Base-by-base conservation (phyloP, 169 alveolate genomes). In the Plasmodium falciparum region DNA sequence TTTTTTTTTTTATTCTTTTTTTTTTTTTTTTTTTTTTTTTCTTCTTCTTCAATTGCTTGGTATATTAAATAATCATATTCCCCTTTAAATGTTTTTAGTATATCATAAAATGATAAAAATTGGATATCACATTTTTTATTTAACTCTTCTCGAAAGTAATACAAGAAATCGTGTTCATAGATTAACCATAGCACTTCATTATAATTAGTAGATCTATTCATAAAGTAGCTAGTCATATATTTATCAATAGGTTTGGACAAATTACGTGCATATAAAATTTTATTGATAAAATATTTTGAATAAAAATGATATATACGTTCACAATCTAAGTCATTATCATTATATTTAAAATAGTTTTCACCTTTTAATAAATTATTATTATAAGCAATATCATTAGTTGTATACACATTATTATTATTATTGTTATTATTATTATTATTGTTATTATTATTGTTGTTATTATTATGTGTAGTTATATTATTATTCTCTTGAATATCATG, bases 91-190 rank as follows among this genome's bases (percentile, higher is more conserved):
- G 47, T 63, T 20, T 83, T 71, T 8, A 83, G 45, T 20, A 83
- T 83, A 9, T 83, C 91, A 49, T 83, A 83, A 61, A 39, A 83
- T 5, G 86, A 70, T 52, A 83, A 29, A 54, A n/a, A 58, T 20
- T 83, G 86, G 45, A 83, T 83, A 33, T 70, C 85, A 15, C 86
- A 69, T 47, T 70, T 83, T 59, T 58, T 83, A 11, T 56, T 83
- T 45, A 78, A 52, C 6, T 78, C 89, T 58, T 78, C 89, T n/a
- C 24, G 75, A n/a, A 78, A 13, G 12, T 78, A 78, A 50, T 66
- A 78, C 39, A 78, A 52, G 47, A 78, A 78, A 78, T 78, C 89
- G 54, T 78, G 89, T 45, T 78, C 72, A 45, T 78, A 78, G 2
- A 78, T 63, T 43, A 78, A 50, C 26, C 66, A 67, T 2, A 78